Evolutionary conservation across 352 stramenopile species (phyloP), one percentile per base, ranked within the genome.

Genomic region (Phytopythium cucurbitacearum): DNA sequence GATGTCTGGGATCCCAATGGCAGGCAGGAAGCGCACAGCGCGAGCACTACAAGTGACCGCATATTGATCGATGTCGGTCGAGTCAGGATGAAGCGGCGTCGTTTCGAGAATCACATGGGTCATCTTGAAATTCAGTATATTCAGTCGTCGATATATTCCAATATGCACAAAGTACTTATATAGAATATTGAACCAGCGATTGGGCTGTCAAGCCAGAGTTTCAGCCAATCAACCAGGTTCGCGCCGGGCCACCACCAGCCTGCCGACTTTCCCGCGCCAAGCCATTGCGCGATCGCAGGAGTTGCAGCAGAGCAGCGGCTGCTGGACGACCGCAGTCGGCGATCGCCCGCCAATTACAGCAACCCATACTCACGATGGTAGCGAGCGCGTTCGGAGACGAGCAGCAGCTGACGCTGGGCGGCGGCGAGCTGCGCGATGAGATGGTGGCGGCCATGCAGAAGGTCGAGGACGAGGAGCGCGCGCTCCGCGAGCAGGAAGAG

Each of bases 401-500:
- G 21, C 21, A 28, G 21, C 21, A 28, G 21, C 21, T 28, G 21
- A 28, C 21, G 21, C 21, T 28, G 21, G 28, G 51, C 49, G 57
- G 65, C 34, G 61, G 73, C 40, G 56, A 70, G 36, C 55, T 32
- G 28, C 51, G 35, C 13, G 45, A 51, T 59, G 89, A 92, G 5
- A 91, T 98, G 15, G 89, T 96, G 39, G 76, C 76, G 40, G 85
- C 87, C 47, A 67, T 85, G 57, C 67, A 87, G 51, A 85, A 75
- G 51, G 71, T 98, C 45, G 70, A 79, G 51, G 59, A 78, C 40
- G 51, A 82, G 55, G 65, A 69, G 34, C 53, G 59, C 32, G 59
- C 56, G 43, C 46, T 57, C 52, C 60, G 59, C 32, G 57, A 65
- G 57, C 53, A 52, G 38, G 45, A 52, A 8, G 56, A 53, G 33